phyloP scores from a whole-genome alignment of 352 stramenopile species.

The Peronospora farinosa region DNA sequence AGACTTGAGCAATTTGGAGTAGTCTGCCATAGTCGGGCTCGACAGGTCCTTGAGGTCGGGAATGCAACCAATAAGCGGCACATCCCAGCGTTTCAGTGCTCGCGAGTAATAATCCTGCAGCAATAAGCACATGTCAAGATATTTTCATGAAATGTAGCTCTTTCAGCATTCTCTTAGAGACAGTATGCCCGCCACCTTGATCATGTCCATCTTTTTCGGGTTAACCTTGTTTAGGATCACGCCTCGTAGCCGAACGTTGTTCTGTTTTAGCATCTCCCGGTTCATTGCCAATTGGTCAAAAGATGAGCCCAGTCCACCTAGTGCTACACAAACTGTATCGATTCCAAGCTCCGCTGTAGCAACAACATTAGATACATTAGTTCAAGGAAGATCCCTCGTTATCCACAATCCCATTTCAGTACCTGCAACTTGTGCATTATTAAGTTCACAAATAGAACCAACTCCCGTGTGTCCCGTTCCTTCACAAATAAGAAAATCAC shows the following conservation, averaged over 20 bases:
- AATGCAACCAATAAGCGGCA: conserved; percentile 85
- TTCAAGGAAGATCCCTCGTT: neutral
- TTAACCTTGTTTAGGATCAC: conserved; percentile 88
- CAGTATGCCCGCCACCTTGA: conserved; percentile 41
- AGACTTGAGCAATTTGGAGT: conserved; percentile 80
- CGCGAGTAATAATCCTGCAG: conserved; percentile 82
- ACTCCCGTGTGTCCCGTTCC: conserved; percentile 91
- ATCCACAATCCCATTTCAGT: conserved; percentile 6
- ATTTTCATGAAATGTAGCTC: neutral
- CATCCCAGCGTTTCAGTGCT: conserved; percentile 85
- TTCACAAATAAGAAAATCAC: conserved; percentile 93
- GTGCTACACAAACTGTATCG: conserved; percentile 73
- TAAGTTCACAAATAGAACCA: conserved; percentile 86
- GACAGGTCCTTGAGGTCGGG: conserved; percentile 78
- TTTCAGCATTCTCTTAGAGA: neutral
- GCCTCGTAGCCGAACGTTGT: conserved; percentile 66
- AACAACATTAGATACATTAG: conserved; percentile 4
- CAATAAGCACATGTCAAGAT: conserved; percentile 1
- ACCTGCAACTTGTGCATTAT: conserved; percentile 87
- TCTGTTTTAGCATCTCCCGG: conserved; percentile 71
- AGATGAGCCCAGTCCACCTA: conserved; percentile 73
- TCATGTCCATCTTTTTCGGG: conserved; percentile 86
- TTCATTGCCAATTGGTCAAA: conserved; percentile 86
- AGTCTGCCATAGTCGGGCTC: conserved; percentile 83
- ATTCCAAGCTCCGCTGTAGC: conserved; percentile 64